Conservation (phyloP, 345 rosid species). For the Lagerstroemia speciosa region DNA sequence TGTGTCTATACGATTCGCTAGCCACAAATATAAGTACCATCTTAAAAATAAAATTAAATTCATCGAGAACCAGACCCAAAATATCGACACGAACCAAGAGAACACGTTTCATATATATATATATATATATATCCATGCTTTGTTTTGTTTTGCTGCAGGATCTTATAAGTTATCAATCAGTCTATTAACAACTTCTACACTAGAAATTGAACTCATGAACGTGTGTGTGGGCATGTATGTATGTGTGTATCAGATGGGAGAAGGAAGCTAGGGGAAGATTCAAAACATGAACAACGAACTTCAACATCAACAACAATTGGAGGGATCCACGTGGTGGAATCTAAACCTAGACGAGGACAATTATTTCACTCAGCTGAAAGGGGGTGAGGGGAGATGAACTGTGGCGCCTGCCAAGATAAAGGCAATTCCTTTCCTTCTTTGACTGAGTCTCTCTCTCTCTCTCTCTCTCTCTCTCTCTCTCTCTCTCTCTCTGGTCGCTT, state of each 20-base stretch:
- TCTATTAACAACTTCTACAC: neutral
- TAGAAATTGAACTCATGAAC: neutral
- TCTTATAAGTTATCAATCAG: no score
- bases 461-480: neutral
- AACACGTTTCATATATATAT: no score
- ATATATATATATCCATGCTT: no score
- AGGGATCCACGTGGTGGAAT: conserved; percentile 3
- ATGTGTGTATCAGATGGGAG: neutral
- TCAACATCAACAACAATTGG: neutral
- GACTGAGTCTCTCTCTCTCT: conserved; percentile 1
- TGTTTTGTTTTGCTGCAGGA: no score
- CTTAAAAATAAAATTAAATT: neutral
- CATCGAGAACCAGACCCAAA: neutral
- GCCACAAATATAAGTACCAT: no score
- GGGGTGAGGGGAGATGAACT: conserved; percentile 1
- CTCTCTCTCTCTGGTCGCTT: conserved; percentile 32
- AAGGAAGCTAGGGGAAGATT: neutral
- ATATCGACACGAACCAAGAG: no score
- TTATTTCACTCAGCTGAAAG: conserved; percentile 1
- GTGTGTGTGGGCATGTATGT: neutral
- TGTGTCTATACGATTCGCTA: no score
- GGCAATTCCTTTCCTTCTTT: conserved; percentile 5
- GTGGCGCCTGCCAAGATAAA: conserved; percentile 1
- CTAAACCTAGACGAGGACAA: conserved; percentile 4
- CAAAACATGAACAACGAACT: neutral